Percentiles rank a stretch among this genome's conserved stretches.
phyloP scores from a whole-genome alignment of 2,329 filamentous ascomycete genomes.

The Emergomyces africanus region DNA sequence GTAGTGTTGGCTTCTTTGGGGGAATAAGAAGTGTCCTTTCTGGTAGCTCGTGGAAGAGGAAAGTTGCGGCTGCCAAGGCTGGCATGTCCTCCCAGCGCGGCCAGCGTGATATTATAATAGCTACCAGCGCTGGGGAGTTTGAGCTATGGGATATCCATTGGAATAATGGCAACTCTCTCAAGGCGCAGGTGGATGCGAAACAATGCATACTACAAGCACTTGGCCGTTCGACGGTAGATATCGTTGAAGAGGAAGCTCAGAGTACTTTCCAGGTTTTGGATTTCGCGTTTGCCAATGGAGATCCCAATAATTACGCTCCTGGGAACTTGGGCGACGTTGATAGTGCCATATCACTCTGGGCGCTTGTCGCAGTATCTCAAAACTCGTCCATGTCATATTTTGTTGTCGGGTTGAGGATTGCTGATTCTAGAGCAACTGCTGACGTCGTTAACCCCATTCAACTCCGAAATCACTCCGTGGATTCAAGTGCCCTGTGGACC shows the following conservation, averaged over 20 bases:
- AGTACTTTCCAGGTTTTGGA: conserved; percentile 64
- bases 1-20: conserved; percentile 58
- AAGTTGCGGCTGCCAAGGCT: conserved; percentile 67
- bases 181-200: conserved; percentile 58
- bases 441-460: conserved; percentile 56
- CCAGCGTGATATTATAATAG: conserved; percentile 71
- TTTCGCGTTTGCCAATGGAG: conserved; percentile 48
- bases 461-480: conserved; percentile 46
- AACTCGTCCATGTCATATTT: conserved; percentile 51
- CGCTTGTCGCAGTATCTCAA: conserved; percentile 47
- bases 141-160: conserved; percentile 84
- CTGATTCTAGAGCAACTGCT: conserved; percentile 41
- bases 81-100: conserved; percentile 60
- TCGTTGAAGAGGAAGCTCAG: conserved; percentile 37
- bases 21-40: conserved; percentile 67
- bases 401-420: conserved; percentile 58
- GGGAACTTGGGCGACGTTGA: conserved; percentile 37
- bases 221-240: conserved; percentile 38
- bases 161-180: conserved; percentile 66
- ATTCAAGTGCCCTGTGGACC: conserved; percentile 27
- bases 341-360: conserved; percentile 42
- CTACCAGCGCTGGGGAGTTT: conserved; percentile 63
- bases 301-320: conserved; percentile 20
- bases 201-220: conserved; percentile 52
- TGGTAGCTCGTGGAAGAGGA: conserved; percentile 56